Conservation (phyloP, 768 basidiomycete species). For the Macrocybe gigantea region DNA sequence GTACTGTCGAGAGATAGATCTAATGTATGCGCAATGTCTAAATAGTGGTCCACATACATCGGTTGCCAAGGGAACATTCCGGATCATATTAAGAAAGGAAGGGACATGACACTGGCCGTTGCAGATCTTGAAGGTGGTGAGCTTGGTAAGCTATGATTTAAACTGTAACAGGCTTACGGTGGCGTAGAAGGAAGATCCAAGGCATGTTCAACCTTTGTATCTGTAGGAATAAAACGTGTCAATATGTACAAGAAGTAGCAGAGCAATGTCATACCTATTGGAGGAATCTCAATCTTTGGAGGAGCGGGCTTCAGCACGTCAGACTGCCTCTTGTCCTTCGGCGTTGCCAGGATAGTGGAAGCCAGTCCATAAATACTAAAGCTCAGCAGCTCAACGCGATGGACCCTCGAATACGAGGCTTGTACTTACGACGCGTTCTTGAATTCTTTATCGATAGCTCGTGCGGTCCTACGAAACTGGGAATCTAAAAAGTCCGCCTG, state of each 20-base stretch:
- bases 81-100: constrained; percentile 43
- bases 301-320: constrained; percentile 8
- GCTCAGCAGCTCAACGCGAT: background rate
- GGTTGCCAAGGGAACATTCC: constrained; percentile 40
- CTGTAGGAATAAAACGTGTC: background rate
- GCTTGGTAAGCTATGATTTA: background rate
- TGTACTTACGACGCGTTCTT: constrained; percentile 29
- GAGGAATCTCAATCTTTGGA: constrained; percentile 9
- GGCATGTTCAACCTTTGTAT: constrained; percentile 7
- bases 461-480: constrained; percentile 35
- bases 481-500: constrained; percentile 29
- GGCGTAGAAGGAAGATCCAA: constrained; percentile 5
- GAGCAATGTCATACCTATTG: constrained; percentile 3
- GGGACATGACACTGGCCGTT: constrained; percentile 40
- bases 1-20: constrained; percentile 20
- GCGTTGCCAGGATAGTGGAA: constrained; percentile 3
- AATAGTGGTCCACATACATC: constrained; percentile 24
- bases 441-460: constrained; percentile 37
- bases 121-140: constrained; percentile 25
- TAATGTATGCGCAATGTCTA: constrained; percentile 1
- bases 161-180: constrained; percentile 4
- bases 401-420: background rate
- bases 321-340: background rate
- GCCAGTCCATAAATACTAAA: constrained; percentile 1
- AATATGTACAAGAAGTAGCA: background rate